A percentile compares a stretch with the other conserved stretches of the same genome.
Conservation (phyloP, 192 early-diverging fungal genomes). For the Backusella morwellensis region DNA sequence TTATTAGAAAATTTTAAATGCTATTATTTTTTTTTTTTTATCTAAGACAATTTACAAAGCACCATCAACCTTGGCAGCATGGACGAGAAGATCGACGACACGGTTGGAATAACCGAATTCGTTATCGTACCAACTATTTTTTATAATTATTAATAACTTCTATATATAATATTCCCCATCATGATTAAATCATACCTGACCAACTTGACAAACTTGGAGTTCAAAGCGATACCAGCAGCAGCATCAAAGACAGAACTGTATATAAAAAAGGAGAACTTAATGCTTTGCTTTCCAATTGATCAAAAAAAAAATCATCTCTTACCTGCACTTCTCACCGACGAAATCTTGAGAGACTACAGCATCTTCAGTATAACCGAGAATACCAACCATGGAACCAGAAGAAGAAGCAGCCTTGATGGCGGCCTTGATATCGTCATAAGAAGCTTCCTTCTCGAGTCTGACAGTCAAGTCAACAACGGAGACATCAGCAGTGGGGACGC, state of each 20-base stretch:
- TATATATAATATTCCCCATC: constrained; percentile 82
- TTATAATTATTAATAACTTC: constrained; percentile 97
- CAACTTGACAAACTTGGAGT: constrained; percentile 96
- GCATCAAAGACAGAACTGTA: constrained; percentile 95
- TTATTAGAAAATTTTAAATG: not conserved
- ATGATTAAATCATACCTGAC: constrained; percentile 70
- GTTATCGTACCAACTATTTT: constrained; percentile 85
- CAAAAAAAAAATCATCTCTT: constrained; percentile 68
- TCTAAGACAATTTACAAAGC: constrained; percentile 17
- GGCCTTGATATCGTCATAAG: constrained; percentile 89
- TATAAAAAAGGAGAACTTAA: constrained; percentile 51
- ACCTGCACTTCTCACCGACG: constrained; percentile 81
- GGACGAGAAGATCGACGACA: constrained; percentile 82
- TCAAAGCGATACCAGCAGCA: constrained; percentile 94
- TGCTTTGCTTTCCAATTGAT: constrained; percentile 43
- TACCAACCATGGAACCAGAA: constrained; percentile 73
- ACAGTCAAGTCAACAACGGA: constrained; percentile 98
- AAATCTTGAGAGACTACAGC: constrained; percentile 97
- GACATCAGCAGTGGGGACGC: constrained; percentile 92
- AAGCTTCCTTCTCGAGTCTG: constrained; percentile 87
- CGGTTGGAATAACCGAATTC: constrained; percentile 91
- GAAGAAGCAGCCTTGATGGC: constrained; percentile 87
- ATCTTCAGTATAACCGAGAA: constrained; percentile 94
- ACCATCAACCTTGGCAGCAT: constrained; percentile 51
- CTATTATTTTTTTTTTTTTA: not conserved